These are phyloP conservation scores for Metschnikowia amazonensis DNA, from an alignment of 805 yeast species.

Conservation along the genomic window DNA sequence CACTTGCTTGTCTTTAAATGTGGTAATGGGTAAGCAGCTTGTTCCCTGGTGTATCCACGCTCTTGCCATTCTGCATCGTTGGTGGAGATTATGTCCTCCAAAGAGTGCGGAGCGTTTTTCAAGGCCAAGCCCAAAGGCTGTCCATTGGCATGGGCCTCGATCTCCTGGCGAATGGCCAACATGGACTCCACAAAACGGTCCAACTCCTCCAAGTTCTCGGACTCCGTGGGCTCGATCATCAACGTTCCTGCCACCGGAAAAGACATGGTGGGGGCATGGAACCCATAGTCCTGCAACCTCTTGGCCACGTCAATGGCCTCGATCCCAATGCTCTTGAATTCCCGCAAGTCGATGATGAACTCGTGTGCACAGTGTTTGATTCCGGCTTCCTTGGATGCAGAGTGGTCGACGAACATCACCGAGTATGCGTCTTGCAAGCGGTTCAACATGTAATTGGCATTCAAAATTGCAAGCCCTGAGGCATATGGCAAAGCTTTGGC, in stretches of 20 bases:
- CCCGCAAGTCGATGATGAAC: constrained; percentile 87
- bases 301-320: constrained; percentile 97
- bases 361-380: constrained; percentile 91
- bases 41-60: constrained; percentile 87
- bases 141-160: constrained; percentile 64
- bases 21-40: constrained; percentile 90
- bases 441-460: constrained; percentile 93
- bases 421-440: constrained; percentile 67
- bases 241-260: constrained; percentile 97
- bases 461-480: constrained; percentile 87
- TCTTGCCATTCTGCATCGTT: constrained; percentile 65
- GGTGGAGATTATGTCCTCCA: constrained; percentile 67
- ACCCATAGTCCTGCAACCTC: constrained; percentile 95
- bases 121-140: constrained; percentile 65
- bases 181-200: constrained; percentile 88
- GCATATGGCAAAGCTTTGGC: constrained; percentile 76
- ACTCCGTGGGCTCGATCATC: constrained; percentile 98
- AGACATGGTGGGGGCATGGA: constrained; percentile 98
- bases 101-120: constrained; percentile 90
- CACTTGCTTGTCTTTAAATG: constrained; percentile 70
- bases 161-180: constrained; percentile 78
- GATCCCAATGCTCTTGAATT: constrained; percentile 71
- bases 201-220: constrained; percentile 82
- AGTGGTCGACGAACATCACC: constrained; percentile 65
- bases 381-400: constrained; percentile 38